phyloP scores from a whole-genome alignment of 2,329 filamentous ascomycete species.

The Fusarium liriodendri region DNA sequence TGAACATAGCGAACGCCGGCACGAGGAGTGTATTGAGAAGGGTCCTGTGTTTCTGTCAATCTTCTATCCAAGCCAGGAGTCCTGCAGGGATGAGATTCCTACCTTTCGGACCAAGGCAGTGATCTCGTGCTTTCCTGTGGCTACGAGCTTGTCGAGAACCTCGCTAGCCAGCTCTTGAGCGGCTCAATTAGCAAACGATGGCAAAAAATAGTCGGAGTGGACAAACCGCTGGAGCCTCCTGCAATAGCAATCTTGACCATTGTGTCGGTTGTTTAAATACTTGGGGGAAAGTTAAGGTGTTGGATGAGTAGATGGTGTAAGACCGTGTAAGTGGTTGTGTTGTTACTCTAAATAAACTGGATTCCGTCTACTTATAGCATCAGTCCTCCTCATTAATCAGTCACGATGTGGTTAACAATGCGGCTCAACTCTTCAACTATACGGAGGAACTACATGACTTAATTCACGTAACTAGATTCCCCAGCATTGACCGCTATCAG shows the following conservation, averaged over 20 bases:
- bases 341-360: not conserved
- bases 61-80: not conserved
- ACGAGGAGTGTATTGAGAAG: not conserved
- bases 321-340: not conserved
- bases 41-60: conserved; percentile 1
- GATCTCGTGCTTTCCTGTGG: conserved; percentile 31
- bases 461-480: not conserved
- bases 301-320: not conserved
- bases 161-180: conserved; percentile 32
- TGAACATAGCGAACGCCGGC: conserved; percentile 52
- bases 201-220: fast-evolving
- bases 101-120: conserved; percentile 23
- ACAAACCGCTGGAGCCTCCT: conserved; percentile 16
- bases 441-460: not conserved
- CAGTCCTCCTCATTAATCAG: too few species aligned
- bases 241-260: conserved; percentile 34
- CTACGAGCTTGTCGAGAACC: conserved; percentile 31
- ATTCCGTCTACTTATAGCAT: not conserved
- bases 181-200: not conserved
- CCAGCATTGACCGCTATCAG: not conserved
- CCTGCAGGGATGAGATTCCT: too few species aligned
- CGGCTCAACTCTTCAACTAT: not conserved
- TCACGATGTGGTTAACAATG: too few species aligned
- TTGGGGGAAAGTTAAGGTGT: not conserved
- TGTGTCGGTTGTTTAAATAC: not conserved